Conservation (phyloP, 2,329 filamentous ascomycete species). For the Fusarium succisae region DNA sequence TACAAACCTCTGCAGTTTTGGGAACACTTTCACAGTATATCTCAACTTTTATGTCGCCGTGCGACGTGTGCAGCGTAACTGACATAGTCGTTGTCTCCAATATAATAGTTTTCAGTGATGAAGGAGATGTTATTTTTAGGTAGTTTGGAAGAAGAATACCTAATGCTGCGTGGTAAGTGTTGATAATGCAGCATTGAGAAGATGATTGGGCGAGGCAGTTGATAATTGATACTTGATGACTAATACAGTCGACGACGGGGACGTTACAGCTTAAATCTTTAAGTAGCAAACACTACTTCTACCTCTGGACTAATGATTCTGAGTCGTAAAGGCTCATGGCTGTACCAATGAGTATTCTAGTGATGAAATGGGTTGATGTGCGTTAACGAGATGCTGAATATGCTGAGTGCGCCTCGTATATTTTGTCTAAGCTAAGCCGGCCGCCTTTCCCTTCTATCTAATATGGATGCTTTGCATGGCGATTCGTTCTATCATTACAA, state of each 20-base stretch:
- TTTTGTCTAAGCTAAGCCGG: neutral
- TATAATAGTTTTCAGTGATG: neutral
- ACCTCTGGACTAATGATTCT: neutral
- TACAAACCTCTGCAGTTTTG: constrained; percentile 81
- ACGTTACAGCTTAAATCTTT: neutral
- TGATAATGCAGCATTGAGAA: neutral
- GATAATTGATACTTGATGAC: neutral
- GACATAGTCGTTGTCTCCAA: constrained; percentile 58
- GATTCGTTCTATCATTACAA: neutral
- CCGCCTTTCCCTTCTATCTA: neutral
- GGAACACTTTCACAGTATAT: constrained; percentile 96
- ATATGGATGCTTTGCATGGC: neutral
- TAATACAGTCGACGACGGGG: neutral
- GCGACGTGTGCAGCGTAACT: constrained; percentile 83
- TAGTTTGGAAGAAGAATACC: neutral
- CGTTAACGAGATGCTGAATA: neutral
- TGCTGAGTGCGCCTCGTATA: neutral
- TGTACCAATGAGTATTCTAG: neutral
- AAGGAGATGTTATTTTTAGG: neutral
- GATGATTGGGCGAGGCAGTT: constrained; percentile 1
- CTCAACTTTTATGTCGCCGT: constrained; percentile 93
- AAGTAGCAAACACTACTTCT: no score
- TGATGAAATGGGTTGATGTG: neutral
- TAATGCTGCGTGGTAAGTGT: neutral
- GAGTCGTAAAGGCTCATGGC: no score